A percentile compares a stretch with the other conserved stretches of the same genome.
Conservation (phyloP, 2,329 filamentous ascomycete species). For the Talaromyces funiculosus region DNA sequence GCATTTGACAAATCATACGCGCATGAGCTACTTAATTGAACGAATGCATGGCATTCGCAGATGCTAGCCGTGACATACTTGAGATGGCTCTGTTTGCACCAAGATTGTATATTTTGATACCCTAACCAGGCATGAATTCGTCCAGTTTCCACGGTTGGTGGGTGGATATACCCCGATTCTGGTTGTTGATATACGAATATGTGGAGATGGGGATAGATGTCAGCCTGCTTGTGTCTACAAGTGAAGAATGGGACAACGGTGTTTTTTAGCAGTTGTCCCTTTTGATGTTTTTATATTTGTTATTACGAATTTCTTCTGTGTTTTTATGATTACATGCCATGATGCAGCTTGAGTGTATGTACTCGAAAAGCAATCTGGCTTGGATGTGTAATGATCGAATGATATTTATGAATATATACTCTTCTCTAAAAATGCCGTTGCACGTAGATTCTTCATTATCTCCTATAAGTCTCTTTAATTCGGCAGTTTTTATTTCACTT, state of each 20-base stretch:
- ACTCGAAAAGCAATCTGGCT: slow-evolving; percentile 4
- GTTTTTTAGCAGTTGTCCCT: neutral
- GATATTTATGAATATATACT: slow-evolving; percentile 13
- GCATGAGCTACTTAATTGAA: neutral
- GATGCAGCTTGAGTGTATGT: slow-evolving; percentile 8
- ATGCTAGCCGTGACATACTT: neutral
- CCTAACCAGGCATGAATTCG: neutral
- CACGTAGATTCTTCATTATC: neutral
- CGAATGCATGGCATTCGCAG: neutral
- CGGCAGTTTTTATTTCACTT: neutral
- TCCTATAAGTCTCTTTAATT: neutral
- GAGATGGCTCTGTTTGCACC: neutral
- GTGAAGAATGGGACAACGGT: neutral
- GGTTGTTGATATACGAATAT: slow-evolving; percentile 1
- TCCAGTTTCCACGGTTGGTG: neutral
- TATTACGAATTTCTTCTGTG: slow-evolving; percentile 15
- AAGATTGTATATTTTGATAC: slow-evolving; percentile 8
- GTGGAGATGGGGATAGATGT: neutral
- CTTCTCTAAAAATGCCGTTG: neutral
- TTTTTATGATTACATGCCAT: slow-evolving; percentile 6
- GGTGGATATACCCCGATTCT: slow-evolving; percentile 9
- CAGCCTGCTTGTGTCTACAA: slow-evolving; percentile 7
- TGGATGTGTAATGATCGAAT: slow-evolving; percentile 13
- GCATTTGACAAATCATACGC: neutral
- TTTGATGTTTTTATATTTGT: slow-evolving; percentile 4